Base-by-base conservation (phyloP, 2,329 filamentous ascomycete genomes). In the Xylariaceae sp. region DNA sequence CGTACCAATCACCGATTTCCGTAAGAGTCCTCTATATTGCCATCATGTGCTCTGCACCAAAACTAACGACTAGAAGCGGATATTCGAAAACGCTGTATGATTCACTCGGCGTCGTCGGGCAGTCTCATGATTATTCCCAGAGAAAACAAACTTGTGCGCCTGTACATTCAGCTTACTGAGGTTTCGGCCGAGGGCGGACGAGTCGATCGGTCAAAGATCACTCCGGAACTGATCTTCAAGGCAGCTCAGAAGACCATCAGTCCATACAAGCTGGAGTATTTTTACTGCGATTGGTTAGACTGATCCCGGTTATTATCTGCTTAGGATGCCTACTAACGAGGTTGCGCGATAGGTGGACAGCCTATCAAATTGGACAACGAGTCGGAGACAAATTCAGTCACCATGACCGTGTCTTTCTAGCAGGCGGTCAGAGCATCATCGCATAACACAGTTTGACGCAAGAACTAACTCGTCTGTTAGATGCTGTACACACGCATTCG, bases 401-500 rank as follows among this genome's bases (percentile, higher is more conserved):
- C 6, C 66, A 71, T 11, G 74, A 78, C 19, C 75, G 83, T 4
- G 74, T 90, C 10, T 90, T 90, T 62, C 72, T 89, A 5, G 82
- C 84, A 0, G 86, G 86, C 2, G 86, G 58, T 60, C 42, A 27
- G 58, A 51, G 39, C 15, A 15, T 27, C 22, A 27, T 27, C 22
- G 22, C 22, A 27, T 7, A 27, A 4, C 7, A 27, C 4, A 7
- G 7, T 4, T 27, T 27, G 22, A 27, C 22, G 22, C 22, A 39
- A 31, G n/a, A 11, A n/a, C 11, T 55, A 11, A 56, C 17, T 18
- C n/a, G 11, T 7, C 22, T 17, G 19, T 2, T n/a, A 58, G 85
- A 89, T 61, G 84, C 85, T 32, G 85, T 82, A 53, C 85, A 89
- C 57, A 88, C 85, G 0, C 85, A 89, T 62, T 85, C 81, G 2